Conservation (phyloP, 257 asterid genomes). For the Paraleonurus japonicus region DNA sequence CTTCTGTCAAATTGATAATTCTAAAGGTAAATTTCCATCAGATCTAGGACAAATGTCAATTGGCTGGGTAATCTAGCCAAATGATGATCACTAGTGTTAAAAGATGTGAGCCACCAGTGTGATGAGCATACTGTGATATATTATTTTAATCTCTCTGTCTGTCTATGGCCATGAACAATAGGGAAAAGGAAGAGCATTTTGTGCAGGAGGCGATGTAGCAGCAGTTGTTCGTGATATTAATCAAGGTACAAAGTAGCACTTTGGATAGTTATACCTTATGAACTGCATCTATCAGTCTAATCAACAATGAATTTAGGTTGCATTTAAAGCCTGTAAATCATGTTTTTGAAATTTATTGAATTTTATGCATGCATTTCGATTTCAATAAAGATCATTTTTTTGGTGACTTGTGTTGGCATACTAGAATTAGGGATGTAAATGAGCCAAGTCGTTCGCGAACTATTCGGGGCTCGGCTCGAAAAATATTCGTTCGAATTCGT, state of each 20-base stretch:
- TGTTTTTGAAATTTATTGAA: neutral
- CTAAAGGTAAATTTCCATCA: conserved; percentile 58
- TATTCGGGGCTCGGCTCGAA: too few species aligned
- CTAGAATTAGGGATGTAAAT: too few species aligned
- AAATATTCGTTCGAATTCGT: too few species aligned
- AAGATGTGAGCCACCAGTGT: conserved; percentile 3
- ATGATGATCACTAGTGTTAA: neutral
- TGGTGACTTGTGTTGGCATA: conserved; percentile 7
- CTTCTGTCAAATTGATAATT: conserved; percentile 62
- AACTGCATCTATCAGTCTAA: conserved; percentile 7
- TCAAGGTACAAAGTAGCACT: neutral
- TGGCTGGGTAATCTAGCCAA: neutral
- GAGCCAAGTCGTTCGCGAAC: too few species aligned
- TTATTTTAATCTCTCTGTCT: neutral
- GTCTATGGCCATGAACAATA: conserved; percentile 18
- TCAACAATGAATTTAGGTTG: conserved; percentile 10
- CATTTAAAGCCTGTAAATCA: neutral
- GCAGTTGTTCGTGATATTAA: too few species aligned
- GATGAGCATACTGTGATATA: neutral
- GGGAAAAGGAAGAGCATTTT: conserved; percentile 34
- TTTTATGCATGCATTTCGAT: conserved; percentile 12
- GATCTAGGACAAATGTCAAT: neutral
- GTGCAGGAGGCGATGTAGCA: too few species aligned
- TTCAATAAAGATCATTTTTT: conserved; percentile 1
- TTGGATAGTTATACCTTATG: neutral